Percentiles rank a stretch among this genome's conserved stretches.
Conservation (phyloP, 345 rosid species). For the Ailanthus altissimus region DNA sequence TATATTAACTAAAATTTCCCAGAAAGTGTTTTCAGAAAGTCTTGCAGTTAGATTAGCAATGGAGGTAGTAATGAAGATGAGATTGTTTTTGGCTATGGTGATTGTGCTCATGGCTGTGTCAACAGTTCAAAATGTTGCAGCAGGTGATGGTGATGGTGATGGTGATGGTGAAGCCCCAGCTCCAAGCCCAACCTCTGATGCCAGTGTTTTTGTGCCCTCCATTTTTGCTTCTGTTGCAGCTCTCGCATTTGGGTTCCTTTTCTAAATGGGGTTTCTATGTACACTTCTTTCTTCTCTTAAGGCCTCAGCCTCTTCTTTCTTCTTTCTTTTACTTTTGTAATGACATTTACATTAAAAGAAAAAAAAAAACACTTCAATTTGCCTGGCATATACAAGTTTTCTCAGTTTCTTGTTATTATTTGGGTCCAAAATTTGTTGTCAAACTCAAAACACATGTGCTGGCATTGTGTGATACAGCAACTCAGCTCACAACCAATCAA, state of each 20-base stretch:
- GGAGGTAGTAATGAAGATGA: constrained; percentile 34
- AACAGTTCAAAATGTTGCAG: constrained; percentile 23
- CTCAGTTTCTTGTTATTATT: too few species aligned
- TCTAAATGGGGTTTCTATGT: constrained; percentile 7
- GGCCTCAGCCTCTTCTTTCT: background rate
- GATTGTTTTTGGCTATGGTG: constrained; percentile 24
- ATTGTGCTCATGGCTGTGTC: constrained; percentile 23
- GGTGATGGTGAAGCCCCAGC: constrained; percentile 23
- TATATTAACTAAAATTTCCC: background rate
- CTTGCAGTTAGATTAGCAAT: constrained; percentile 4
- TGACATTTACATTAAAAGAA: too few species aligned
- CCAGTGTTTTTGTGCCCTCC: constrained; percentile 24
- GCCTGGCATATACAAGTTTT: too few species aligned
- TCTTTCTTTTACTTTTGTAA: background rate
- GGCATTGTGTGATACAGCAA: too few species aligned
- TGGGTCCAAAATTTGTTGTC: too few species aligned
- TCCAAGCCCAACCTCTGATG: constrained; percentile 32
- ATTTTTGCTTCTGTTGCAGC: constrained; percentile 33
- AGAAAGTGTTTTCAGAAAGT: too few species aligned
- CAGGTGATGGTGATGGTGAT: constrained; percentile 13
- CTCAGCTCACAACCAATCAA: too few species aligned
- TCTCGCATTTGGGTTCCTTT: constrained; percentile 28
- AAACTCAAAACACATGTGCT: too few species aligned
- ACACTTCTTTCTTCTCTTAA: background rate
- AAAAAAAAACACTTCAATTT: too few species aligned